Evolutionary conservation across 176 grass and related monocot genomes (phyloP).

Genomic region (Thinopyrum elongatum): DNA sequence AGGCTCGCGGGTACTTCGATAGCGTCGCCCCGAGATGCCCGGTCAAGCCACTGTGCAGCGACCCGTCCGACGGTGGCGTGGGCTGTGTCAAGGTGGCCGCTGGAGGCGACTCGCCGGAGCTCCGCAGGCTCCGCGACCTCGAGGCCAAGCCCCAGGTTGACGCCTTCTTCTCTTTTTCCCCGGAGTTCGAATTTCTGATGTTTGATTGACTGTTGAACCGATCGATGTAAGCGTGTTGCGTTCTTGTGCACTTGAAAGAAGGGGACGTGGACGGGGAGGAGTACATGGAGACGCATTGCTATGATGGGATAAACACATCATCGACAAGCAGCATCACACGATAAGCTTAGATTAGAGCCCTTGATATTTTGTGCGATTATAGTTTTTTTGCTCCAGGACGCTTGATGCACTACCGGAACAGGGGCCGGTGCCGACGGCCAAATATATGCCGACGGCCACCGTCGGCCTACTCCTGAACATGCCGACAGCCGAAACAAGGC

Average conservation of each 20-base stretch:
- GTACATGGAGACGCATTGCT: constrained; percentile 73
- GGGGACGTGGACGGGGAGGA: constrained; percentile 52
- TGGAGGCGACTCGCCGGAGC: constrained; percentile 46
- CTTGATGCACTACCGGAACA: too few relatives aligned
- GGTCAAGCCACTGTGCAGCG: constrained; percentile 23
- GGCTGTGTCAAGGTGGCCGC: neutral
- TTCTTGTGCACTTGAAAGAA: constrained; percentile 37
- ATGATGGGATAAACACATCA: constrained; percentile 57
- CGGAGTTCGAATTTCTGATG: neutral
- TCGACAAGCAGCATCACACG: constrained; percentile 90
- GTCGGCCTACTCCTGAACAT: too few relatives aligned
- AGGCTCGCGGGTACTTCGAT: constrained; percentile 72
- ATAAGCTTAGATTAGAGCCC: constrained; percentile 15
- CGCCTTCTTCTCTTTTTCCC: too few relatives aligned
- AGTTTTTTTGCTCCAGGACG: neutral
- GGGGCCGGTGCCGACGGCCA: too few relatives aligned
- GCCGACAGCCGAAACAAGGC: too few relatives aligned
- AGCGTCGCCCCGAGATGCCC: constrained; percentile 59
- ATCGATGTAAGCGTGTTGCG: constrained; percentile 12
- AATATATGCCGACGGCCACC: too few relatives aligned
- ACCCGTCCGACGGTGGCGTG: neutral
- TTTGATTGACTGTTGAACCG: constrained; percentile 7
- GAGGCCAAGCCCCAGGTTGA: constrained; percentile 11
- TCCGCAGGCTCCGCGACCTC: constrained; percentile 58
- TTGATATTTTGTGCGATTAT: neutral